phyloP scores from a whole-genome alignment of 2,329 filamentous ascomycete species.

The Periconia digitata region DNA sequence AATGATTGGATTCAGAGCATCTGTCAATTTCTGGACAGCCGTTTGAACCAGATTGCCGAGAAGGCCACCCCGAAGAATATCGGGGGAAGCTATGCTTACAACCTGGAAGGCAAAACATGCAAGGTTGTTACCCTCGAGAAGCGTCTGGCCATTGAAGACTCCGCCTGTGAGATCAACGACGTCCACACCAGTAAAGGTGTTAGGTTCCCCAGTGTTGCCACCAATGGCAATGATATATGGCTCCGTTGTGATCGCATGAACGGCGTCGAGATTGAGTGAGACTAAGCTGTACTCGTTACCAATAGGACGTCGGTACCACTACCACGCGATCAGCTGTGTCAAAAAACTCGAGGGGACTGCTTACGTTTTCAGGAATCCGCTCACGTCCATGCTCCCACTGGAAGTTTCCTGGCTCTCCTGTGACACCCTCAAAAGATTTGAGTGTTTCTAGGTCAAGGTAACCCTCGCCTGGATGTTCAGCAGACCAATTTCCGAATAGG shows the following conservation, averaged over 20 bases:
- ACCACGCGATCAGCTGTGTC: slow-evolving; percentile 20
- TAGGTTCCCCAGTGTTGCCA: slow-evolving; percentile 38
- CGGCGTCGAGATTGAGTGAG: neutral
- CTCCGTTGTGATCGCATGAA: slow-evolving; percentile 13
- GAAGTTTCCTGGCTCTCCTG: slow-evolving; percentile 33
- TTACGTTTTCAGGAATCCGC: slow-evolving; percentile 35
- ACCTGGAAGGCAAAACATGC: slow-evolving; percentile 47
- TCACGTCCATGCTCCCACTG: slow-evolving; percentile 40
- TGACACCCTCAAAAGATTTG: slow-evolving; percentile 45
- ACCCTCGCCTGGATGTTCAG: slow-evolving; percentile 38
- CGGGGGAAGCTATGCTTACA: neutral
- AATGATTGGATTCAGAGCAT: neutral
- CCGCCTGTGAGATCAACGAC: slow-evolving; percentile 41
- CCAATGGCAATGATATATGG: slow-evolving; percentile 37
- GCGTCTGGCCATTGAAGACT: slow-evolving; percentile 45
- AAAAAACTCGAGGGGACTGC: neutral
- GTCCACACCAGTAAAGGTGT: slow-evolving; percentile 41
- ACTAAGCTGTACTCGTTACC: slow-evolving; percentile 9
- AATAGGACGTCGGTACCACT: slow-evolving; percentile 36
- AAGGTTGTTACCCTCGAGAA: slow-evolving; percentile 53
- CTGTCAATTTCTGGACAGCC: neutral
- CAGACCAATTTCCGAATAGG: slow-evolving; percentile 43
- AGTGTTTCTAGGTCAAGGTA: slow-evolving; percentile 40
- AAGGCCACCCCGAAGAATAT: neutral
- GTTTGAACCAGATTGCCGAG: neutral